Evolutionary conservation across 1,139 yeast species (phyloP).

Genomic region (Debaryomyces psychrophilus): DNA sequence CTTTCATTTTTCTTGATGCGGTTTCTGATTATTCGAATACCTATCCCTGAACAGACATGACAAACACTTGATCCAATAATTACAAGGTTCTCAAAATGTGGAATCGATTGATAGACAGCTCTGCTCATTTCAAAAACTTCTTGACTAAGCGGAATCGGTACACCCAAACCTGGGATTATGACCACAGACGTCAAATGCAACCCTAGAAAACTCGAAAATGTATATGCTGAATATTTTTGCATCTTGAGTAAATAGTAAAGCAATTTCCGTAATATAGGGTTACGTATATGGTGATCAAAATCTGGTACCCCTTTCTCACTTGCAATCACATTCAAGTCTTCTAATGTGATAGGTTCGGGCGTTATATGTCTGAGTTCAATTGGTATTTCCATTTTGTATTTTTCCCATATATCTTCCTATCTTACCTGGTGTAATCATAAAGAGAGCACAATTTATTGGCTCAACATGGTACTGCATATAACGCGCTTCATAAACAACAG

Average conservation of each 20-base stretch:
- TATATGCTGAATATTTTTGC: constrained; percentile 67
- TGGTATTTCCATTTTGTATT: background rate
- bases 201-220: constrained; percentile 59
- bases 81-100: constrained; percentile 50
- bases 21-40: constrained; percentile 43
- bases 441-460: constrained; percentile 2
- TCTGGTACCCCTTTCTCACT: constrained; percentile 2
- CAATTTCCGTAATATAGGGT: constrained; percentile 7
- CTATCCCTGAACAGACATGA: constrained; percentile 60
- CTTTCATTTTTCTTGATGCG: constrained; percentile 18
- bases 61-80: constrained; percentile 50
- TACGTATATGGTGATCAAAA: background rate
- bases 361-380: constrained; percentile 9
- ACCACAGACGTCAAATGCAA: constrained; percentile 63
- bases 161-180: constrained; percentile 50
- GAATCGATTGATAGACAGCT: constrained; percentile 57
- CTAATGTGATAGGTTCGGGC: constrained; percentile 23
- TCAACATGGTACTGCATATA: constrained; percentile 4
- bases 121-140: constrained; percentile 64
- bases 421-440: background rate
- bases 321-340: constrained; percentile 7
- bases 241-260: constrained; percentile 16
- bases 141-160: constrained; percentile 49
- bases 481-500: constrained; percentile 4
- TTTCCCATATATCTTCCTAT: background rate